These are phyloP conservation scores for Malassezia cuniculi DNA, from an alignment of 1,284 basidiomycete species.

Conservation along the genomic window DNA sequence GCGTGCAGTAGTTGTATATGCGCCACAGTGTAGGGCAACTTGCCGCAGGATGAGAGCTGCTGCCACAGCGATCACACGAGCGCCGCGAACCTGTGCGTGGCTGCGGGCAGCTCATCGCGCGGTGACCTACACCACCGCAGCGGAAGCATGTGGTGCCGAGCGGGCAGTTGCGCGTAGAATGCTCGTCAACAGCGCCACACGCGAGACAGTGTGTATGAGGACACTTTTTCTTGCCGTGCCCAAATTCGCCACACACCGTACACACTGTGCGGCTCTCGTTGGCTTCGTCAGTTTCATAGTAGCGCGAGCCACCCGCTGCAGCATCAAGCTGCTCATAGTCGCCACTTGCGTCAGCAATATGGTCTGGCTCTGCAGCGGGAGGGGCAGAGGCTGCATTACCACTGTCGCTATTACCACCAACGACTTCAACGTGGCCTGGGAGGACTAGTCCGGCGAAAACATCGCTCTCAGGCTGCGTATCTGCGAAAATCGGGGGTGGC, in stretches of 20 bases:
- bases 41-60: slow-evolving; percentile 56
- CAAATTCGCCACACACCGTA: slow-evolving; percentile 13
- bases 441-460: slow-evolving; percentile 8
- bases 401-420: too few relatives aligned
- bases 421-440: slow-evolving; percentile 11
- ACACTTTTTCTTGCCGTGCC: slow-evolving; percentile 14
- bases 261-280: slow-evolving; percentile 11
- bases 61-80: slow-evolving; percentile 66
- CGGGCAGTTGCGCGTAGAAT: slow-evolving; percentile 67
- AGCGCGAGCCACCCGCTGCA: slow-evolving; percentile 1
- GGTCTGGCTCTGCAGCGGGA: too few relatives aligned
- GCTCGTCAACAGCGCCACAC: slow-evolving; percentile 73
- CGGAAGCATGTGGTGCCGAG: slow-evolving; percentile 67
- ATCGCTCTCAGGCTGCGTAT: too few relatives aligned
- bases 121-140: slow-evolving; percentile 76
- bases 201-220: slow-evolving; percentile 58
- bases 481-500: too few relatives aligned
- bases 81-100: slow-evolving; percentile 13
- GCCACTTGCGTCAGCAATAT: slow-evolving; percentile 1
- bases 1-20: slow-evolving; percentile 62
- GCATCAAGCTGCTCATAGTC: slow-evolving; percentile 13
- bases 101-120: slow-evolving; percentile 63
- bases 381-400: too few relatives aligned
- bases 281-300: slow-evolving; percentile 11
- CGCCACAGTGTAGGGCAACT: slow-evolving; percentile 80